These are phyloP conservation scores for Mortierella polycephala DNA, from an alignment of 371 early-diverging fungal genomes.

Conservation along the genomic window DNA sequence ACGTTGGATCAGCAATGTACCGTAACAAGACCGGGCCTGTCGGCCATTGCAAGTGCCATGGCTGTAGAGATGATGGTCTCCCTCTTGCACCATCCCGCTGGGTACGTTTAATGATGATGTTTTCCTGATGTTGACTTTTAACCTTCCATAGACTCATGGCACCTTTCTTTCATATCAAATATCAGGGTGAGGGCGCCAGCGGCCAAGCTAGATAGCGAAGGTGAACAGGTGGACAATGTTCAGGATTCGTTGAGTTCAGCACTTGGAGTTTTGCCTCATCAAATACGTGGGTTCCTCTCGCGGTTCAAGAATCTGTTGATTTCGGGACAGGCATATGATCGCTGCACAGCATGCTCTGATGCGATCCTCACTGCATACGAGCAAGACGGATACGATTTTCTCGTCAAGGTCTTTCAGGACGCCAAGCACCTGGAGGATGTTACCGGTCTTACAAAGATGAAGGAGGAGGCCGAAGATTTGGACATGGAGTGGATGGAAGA, in stretches of 20 bases:
- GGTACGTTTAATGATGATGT: slow-evolving; percentile 58
- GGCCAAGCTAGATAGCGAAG: slow-evolving; percentile 28
- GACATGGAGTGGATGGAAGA: slow-evolving; percentile 54
- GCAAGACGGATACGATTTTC: slow-evolving; percentile 73
- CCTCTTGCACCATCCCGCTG: slow-evolving; percentile 83
- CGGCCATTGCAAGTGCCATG: slow-evolving; percentile 86
- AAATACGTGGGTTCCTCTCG: slow-evolving; percentile 91
- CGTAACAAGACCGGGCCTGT: slow-evolving; percentile 94
- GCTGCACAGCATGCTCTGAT: slow-evolving; percentile 93
- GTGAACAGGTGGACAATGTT: slow-evolving; percentile 9
- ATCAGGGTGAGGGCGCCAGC: slow-evolving; percentile 38
- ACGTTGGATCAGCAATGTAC: slow-evolving; percentile 98
- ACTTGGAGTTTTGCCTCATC: slow-evolving; percentile 79
- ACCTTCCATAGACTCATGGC: not conserved
- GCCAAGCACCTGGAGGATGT: slow-evolving; percentile 83
- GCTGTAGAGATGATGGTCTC: slow-evolving; percentile 94
- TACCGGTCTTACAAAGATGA: slow-evolving; percentile 82
- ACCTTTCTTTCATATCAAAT: not conserved
- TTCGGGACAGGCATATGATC: slow-evolving; percentile 87
- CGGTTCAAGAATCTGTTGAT: slow-evolving; percentile 86
- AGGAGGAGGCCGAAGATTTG: slow-evolving; percentile 74
- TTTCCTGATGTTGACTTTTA: too few relatives aligned
- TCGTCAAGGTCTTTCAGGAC: slow-evolving; percentile 76
- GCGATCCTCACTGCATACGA: slow-evolving; percentile 72
- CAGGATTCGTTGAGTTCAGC: slow-evolving; percentile 15